A percentile compares a stretch with the other conserved stretches of the same genome.
These are phyloP conservation scores for Teratosphaeria pseudoeucalypti DNA, from an alignment of 2,329 filamentous ascomycete species.

Conservation along the genomic window DNA sequence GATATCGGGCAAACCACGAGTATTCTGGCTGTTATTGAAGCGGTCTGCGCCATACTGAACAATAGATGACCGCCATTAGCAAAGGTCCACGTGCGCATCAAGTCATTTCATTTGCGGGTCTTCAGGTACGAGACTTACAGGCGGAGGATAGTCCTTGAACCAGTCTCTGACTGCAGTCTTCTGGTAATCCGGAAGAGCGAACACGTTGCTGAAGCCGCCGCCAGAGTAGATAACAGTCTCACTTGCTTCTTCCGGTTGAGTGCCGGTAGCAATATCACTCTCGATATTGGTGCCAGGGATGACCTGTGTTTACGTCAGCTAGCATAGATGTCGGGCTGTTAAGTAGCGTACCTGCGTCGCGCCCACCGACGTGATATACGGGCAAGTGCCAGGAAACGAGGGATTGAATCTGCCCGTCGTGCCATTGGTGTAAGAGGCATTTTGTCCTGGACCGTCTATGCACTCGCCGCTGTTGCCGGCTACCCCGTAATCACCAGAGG, in stretches of 20 bases:
- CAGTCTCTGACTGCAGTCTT: conserved; percentile 29
- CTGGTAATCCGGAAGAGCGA: conserved; percentile 40
- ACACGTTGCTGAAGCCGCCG: conserved; percentile 42
- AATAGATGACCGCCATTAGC: not conserved
- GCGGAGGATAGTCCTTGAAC: conserved; percentile 32
- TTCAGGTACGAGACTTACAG: conserved; percentile 3
- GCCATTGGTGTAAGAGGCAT: conserved; percentile 17
- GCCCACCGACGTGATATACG: conserved; percentile 43
- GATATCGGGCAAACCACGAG: conserved; percentile 39
- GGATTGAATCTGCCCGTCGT: conserved; percentile 34
- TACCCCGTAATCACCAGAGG: conserved; percentile 39
- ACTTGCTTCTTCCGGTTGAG: conserved; percentile 35
- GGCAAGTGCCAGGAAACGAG: conserved; percentile 38
- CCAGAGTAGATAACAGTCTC: conserved; percentile 36
- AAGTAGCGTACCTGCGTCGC: conserved; percentile 19
- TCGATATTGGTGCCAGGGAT: conserved; percentile 30
- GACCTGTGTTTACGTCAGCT: conserved; percentile 30
- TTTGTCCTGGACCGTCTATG: conserved; percentile 25
- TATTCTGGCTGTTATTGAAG: conserved; percentile 36
- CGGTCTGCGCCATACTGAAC: conserved; percentile 29
- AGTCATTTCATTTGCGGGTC: not conserved
- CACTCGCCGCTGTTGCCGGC: conserved; percentile 27
- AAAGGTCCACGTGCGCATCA: not conserved
- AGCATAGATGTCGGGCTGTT: not conserved
- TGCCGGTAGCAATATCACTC: conserved; percentile 14